A percentile compares a stretch with the other conserved stretches of the same genome.
Conservation (phyloP, 75 land plant genomes). For the Chamaecyparis obtusa region DNA sequence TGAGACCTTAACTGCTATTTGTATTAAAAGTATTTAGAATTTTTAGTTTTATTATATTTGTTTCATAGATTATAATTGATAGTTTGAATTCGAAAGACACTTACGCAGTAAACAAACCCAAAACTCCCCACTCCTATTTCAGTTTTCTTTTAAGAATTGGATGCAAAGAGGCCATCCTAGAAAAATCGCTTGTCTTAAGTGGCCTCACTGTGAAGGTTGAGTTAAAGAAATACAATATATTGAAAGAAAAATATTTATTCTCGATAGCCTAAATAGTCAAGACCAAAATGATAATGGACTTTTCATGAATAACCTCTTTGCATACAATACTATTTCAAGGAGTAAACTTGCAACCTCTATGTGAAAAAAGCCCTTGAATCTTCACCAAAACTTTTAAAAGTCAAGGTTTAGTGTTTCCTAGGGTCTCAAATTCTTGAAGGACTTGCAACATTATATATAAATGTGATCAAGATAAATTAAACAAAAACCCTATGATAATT, state of each 20-base stretch:
- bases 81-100: too few species aligned
- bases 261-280: neutral
- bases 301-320: neutral
- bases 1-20: too few species aligned
- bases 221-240: neutral
- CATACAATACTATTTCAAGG: neutral
- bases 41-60: too few species aligned
- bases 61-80: too few species aligned
- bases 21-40: too few species aligned
- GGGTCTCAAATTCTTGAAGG: neutral
- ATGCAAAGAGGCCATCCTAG: neutral
- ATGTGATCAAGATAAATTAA: neutral
- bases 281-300: neutral
- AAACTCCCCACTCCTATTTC: too few species aligned
- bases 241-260: neutral
- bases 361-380: neutral
- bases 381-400: neutral
- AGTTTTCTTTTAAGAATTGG: neutral
- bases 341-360: too few species aligned
- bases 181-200: neutral
- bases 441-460: neutral
- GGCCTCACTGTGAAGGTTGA: neutral
- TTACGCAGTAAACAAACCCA: too few species aligned
- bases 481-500: too few species aligned
- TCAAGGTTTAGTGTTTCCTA: neutral